These are phyloP conservation scores for Nakazawaea ernobii DNA, from an alignment of 805 yeast species.

Conservation along the genomic window DNA sequence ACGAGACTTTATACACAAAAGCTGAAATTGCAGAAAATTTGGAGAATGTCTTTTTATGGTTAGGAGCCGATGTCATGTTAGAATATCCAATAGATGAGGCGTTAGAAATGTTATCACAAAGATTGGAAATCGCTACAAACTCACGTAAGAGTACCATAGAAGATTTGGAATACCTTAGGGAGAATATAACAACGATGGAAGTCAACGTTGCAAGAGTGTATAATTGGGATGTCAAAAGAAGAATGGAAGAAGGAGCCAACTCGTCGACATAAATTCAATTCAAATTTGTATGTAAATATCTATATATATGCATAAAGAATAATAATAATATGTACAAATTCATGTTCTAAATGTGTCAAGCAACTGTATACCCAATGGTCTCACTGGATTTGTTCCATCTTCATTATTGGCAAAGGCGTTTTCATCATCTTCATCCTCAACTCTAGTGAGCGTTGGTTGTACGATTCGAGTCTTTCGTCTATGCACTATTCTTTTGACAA, in stretches of 20 bases:
- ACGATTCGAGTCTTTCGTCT: constrained; percentile 3
- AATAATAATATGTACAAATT: constrained; percentile 2
- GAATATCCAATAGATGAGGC: constrained; percentile 93
- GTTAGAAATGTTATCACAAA: constrained; percentile 52
- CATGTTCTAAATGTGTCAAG: constrained; percentile 47
- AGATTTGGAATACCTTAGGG: constrained; percentile 78
- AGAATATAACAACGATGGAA: constrained; percentile 94
- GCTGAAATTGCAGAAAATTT: constrained; percentile 63
- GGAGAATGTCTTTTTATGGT: constrained; percentile 74
- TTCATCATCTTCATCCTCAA: constrained; percentile 11
- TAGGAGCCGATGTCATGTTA: constrained; percentile 98
- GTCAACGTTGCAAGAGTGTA: constrained; percentile 92
- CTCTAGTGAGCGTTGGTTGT: background rate
- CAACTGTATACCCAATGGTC: constrained; percentile 57
- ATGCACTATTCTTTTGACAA: constrained; percentile 6
- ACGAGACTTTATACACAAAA: constrained; percentile 85
- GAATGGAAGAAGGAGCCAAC: constrained; percentile 43
- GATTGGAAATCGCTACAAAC: constrained; percentile 57
- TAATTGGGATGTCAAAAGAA: constrained; percentile 82
- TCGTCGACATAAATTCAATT: constrained; percentile 21
- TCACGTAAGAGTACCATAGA: constrained; percentile 63
- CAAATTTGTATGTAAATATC: constrained; percentile 33
- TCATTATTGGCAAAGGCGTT: constrained; percentile 22
- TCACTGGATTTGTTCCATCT: constrained; percentile 43
- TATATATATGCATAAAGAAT: constrained; percentile 18